Evolutionary conservation across 2,329 filamentous ascomycete genomes (phyloP), one percentile per base, ranked within the genome.

Genomic region (Xylaria hypoxylon): DNA sequence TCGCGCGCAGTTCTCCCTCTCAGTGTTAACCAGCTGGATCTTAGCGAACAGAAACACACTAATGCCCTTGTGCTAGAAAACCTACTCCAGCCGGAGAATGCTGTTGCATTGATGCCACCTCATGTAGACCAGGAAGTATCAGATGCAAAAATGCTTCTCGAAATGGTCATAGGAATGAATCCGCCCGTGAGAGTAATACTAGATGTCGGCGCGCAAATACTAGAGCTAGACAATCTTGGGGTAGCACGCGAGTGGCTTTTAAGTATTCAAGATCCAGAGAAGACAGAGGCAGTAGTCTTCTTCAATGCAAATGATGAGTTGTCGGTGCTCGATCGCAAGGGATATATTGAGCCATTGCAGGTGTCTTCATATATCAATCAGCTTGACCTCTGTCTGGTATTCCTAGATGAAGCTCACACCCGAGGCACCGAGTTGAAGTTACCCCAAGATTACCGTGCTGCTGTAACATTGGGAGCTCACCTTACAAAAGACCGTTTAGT

Each of bases 351-450:
- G 42, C 72, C 77, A 0, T 79, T 94, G 0, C 82, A 85, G 3
- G 83, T 80, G 0, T 93, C 91, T 0, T 83, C 89, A 0, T 92
- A 86, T 70, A 77, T 79, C 0, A 79, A 82, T 0, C 83, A 88
- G 5, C 76, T 90, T 0, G 86, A 87, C 5, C 70, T 70, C 0
- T 94, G 90, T 61, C 75, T 92, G 0, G 81, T 93, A 0, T 94
- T 89, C 60, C 80, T 94, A 0, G 91, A 94, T 56, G 87, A 94
- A 64, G 84, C 86, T 0, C 90, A 94, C 67, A 92, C 90, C 0
- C 77, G 91, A 66, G 91, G 92, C 0, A 92, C 85, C 0, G 91
- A 94, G 68, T 73, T 94, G 0, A 86, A 84, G 38, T 76, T 93
- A 0, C 91, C 90, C 0, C 62, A 63, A 0, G 4, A 83, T 13